Evolutionary conservation across 2,329 filamentous ascomycete genomes (phyloP), one percentile per base, ranked within the genome.

Genomic region (Fusarium austroafricanum): DNA sequence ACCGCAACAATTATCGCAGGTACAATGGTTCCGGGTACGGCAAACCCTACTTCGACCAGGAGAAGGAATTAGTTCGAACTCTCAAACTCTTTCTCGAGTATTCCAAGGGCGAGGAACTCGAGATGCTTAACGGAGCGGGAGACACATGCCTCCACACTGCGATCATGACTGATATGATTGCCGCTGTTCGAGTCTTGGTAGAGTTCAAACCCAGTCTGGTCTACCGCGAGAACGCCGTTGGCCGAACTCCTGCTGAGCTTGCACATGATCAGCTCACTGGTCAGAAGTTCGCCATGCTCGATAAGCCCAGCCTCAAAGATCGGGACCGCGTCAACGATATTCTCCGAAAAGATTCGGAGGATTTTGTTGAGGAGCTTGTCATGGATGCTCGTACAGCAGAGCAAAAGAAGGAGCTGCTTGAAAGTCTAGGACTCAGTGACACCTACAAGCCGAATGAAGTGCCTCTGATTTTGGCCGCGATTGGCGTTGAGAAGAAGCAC

Each of bases 191-290:
- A 15, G 72, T 80, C 4, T 71, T 92, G 5, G 78, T 94, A 12
- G 79, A 85, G 11, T 80, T 80, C 67, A 82, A 86, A 18, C 86
- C 90, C 0, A 81, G 83, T 26, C 81, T 94, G 3, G 79, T 93
- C 1, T 84, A 87, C 69, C 86, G 89, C 21, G 93, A 96, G 75
- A 94, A 94, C 69, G 87, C 91, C 0, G 91, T 91, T 0, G 93
- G 93, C 3, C 84, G 87, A 17, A 96, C 92, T 0, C 90, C 92
- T 0, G 83, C 85, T 28, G 92, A 96, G 71, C 79, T 92, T 47
- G 87, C 89, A 0, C 81, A 86, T 50, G 89, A 91, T 52, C 76
- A 78, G 2, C 83, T 84, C 61, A 79, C 86, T 4, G 77, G 79
- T 10, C 71, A 75, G 10, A 77, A 77, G 42, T 77, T 83, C n/a